A percentile compares a stretch with the other conserved stretches of the same genome.
Evolutionary conservation across 1,284 basidiomycete genomes (phyloP).

Genomic region (Naganishia sp.): DNA sequence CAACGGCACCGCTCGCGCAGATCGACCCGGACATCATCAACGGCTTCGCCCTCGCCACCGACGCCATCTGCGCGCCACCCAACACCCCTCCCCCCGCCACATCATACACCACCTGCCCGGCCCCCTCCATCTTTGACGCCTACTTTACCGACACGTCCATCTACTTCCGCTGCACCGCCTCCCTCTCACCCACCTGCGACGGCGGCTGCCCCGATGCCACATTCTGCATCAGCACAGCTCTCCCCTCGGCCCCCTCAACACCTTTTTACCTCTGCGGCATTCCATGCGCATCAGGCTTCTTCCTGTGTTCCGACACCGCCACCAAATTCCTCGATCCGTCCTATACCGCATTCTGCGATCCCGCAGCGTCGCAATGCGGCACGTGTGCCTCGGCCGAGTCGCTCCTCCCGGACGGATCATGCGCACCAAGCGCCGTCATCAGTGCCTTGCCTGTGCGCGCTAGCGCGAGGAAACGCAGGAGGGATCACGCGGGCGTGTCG

Average conservation of each 20-base stretch:
- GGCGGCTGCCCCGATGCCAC: background rate
- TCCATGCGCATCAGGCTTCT: slow-evolving; percentile 21
- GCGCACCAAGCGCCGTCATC: background rate
- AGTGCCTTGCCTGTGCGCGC: slow-evolving; percentile 17
- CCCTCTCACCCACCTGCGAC: slow-evolving; percentile 15
- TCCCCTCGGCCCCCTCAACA: background rate
- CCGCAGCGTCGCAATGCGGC: slow-evolving; percentile 13
- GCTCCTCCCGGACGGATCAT: slow-evolving; percentile 2
- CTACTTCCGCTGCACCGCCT: slow-evolving; percentile 13
- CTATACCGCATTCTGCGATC: slow-evolving; percentile 18
- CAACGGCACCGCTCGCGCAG: slow-evolving; percentile 8
- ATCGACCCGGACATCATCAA: slow-evolving; percentile 4
- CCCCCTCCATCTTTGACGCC: slow-evolving; percentile 7
- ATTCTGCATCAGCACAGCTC: slow-evolving; percentile 5
- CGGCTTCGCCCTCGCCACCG: slow-evolving; percentile 7
- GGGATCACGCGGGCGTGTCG: background rate
- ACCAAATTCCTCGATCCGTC: slow-evolving; percentile 21
- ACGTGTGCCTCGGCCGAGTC: slow-evolving; percentile 4
- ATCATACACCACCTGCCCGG: slow-evolving; percentile 7
- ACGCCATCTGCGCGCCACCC: slow-evolving; percentile 9
- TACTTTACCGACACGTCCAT: slow-evolving; percentile 15
- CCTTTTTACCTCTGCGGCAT: slow-evolving; percentile 24
- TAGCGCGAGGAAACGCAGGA: slow-evolving; percentile 4
- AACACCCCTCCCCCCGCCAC: background rate
- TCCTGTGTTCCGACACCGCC: slow-evolving; percentile 21